Percentiles rank a stretch among this genome's conserved stretches.
These are phyloP conservation scores for Lithohypha guttulata DNA, from an alignment of 2,329 filamentous ascomycete species.

Conservation along the genomic window DNA sequence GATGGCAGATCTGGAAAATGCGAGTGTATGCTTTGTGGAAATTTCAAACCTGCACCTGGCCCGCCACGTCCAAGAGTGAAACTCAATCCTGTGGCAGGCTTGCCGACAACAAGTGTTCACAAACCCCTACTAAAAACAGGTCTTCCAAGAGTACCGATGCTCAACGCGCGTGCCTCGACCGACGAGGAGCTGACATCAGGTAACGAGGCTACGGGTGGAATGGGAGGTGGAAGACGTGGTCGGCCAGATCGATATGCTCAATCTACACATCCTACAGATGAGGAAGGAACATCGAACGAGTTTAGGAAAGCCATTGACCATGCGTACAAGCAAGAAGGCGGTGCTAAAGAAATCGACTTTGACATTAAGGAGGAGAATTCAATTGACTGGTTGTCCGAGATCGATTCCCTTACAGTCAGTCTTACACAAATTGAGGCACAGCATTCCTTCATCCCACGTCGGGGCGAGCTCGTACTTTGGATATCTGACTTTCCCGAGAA, in stretches of 20 bases:
- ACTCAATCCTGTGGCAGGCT: conserved; percentile 6
- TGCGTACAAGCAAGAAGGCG: conserved; percentile 28
- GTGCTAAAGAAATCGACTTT: conserved; percentile 31
- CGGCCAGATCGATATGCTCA: conserved; percentile 18
- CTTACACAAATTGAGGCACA: conserved; percentile 35
- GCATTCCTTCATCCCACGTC: conserved; percentile 42
- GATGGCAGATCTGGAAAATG: conserved; percentile 37
- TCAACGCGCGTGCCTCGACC: not conserved
- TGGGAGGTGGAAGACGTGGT: conserved; percentile 11
- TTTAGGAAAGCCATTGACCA: conserved; percentile 41
- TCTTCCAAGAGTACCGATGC: too few relatives aligned
- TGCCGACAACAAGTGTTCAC: not conserved
- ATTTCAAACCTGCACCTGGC: conserved; percentile 9
- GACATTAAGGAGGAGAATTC: conserved; percentile 40
- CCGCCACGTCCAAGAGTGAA: conserved; percentile 8
- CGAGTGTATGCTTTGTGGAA: conserved; percentile 39
- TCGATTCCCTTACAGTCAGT: conserved; percentile 28
- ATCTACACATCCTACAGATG: conserved; percentile 28
- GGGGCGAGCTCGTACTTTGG: conserved; percentile 50
- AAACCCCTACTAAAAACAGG: not conserved
- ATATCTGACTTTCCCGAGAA: conserved; percentile 25
- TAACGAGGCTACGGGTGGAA: conserved; percentile 11
- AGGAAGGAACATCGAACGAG: conserved; percentile 45
- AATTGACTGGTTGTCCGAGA: conserved; percentile 47
- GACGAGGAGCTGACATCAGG: conserved; percentile 7